phyloP scores from a whole-genome alignment of 176 grass and related monocot species.

The Echinochloa phyllopogon region DNA sequence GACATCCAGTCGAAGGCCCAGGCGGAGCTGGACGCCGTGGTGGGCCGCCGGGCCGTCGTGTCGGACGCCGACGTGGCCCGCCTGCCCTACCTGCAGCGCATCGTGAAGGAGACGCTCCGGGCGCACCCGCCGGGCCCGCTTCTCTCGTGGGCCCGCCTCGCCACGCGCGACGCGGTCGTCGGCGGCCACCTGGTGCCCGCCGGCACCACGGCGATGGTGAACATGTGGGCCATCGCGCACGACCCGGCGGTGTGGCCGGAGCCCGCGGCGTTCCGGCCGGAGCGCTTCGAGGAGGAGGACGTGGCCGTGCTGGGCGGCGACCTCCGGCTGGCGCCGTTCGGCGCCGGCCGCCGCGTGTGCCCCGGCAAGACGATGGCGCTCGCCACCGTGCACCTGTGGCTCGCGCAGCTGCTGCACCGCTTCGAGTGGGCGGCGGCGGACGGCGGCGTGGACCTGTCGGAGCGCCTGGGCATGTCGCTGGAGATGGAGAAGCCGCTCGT shows the following conservation, averaged over 20 bases:
- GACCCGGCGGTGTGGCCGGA: conserved; percentile 57
- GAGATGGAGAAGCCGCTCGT: conserved; percentile 68
- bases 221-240: conserved; percentile 79
- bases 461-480: conserved; percentile 65
- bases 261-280: conserved; percentile 45
- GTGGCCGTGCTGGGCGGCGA: conserved; percentile 56
- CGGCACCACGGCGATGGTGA: conserved; percentile 80
- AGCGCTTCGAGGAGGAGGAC: conserved; percentile 61
- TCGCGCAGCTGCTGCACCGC: conserved; percentile 61
- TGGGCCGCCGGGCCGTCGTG: conserved; percentile 32
- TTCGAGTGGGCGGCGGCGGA: conserved; percentile 42
- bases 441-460: conserved; percentile 53
- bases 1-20: conserved; percentile 66
- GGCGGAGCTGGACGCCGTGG: conserved; percentile 55
- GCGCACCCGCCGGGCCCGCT: conserved; percentile 75
- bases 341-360: conserved; percentile 50
- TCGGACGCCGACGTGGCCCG: conserved; percentile 48
- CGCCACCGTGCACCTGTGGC: conserved; percentile 57
- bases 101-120: conserved; percentile 76
- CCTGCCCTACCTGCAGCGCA: conserved; percentile 57
- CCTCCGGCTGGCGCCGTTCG: conserved; percentile 67
- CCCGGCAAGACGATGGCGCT: conserved; percentile 60
- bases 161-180: conserved; percentile 52
- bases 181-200: conserved; percentile 58
- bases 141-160: conserved; percentile 78